Evolutionary conservation across 352 stramenopile genomes (phyloP), one percentile per base, ranked within the genome.

Genomic region (Pythium apleroticum): DNA sequence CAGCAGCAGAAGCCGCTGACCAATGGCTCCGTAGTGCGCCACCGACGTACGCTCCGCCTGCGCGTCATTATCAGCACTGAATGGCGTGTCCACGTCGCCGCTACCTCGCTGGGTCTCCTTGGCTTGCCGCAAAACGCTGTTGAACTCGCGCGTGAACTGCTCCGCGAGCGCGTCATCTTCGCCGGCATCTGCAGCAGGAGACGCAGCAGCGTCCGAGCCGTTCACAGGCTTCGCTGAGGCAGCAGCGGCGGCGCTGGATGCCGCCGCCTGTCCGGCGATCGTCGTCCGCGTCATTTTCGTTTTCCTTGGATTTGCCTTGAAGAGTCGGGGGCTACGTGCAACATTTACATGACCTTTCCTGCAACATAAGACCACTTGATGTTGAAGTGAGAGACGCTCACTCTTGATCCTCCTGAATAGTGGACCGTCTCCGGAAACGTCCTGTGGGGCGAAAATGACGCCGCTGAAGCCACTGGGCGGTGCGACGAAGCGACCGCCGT

Each of bases 101-200:
- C n/a, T 25, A 60, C 60, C 11, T 37, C 30, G 37, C 72, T 76
- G 62, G 37, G 72, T 75, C 15, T 88, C 78, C 15, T 70, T 71
- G 22, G 71, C 66, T 7, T 76, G 66, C 20, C 77, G 71, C 49
- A 88, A 35, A 6, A 86, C 30, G 0, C 66, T 57, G 10, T 60
- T 31, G 49, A 91, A 72, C 35, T 91, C 78, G 33, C 82, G 80
- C 37, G 69, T 65, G 64, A 88, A 85, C 27, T 88, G 80, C 14
- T 84, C 72, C 48, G 75, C 55, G 6, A 91, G 62, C 27, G 76
- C 72, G 45, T 53, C 39, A 3, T 61, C 60, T 28, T 77, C 67
- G 15, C 48, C 56, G 12, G 24, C 35, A 28, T 58, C 55, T 25
- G 53, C 57, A 10, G 12, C 50, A 27, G 46, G 27, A 12, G 27